Percentiles rank a stretch among this genome's conserved stretches.
Evolutionary conservation across 208 protist species (phyloP).

Genomic region (Trypanosoma avium): DNA sequence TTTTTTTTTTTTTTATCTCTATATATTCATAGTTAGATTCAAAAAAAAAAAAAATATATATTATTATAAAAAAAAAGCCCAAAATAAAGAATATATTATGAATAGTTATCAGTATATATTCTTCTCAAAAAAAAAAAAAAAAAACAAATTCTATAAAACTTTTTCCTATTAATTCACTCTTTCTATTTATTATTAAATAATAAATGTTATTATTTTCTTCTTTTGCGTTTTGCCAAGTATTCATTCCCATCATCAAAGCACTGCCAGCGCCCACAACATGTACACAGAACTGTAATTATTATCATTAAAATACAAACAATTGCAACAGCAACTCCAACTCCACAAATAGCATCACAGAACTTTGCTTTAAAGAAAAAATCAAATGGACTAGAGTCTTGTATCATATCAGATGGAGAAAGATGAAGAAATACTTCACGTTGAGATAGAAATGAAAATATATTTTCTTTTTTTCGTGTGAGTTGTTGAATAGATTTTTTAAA

Average conservation of each 20-base stretch:
- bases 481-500: not conserved
- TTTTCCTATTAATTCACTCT: not conserved
- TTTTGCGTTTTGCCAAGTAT: not conserved
- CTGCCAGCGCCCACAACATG: slow-evolving; percentile 10
- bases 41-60: too few relatives aligned
- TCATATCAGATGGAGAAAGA: not conserved
- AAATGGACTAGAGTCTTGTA: not conserved
- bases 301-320: slow-evolving; percentile 25
- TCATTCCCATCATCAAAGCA: not conserved
- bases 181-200: not conserved
- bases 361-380: not conserved
- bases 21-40: too few relatives aligned
- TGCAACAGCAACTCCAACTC: slow-evolving; percentile 8
- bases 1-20: too few relatives aligned
- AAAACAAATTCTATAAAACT: slow-evolving; percentile 1
- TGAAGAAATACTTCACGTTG: not conserved
- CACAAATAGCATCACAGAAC: slow-evolving; percentile 1
- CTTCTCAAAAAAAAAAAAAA: too few relatives aligned
- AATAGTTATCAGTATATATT: too few relatives aligned
- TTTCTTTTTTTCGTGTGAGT: not conserved
- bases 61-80: too few relatives aligned
- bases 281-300: slow-evolving; percentile 24
- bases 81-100: too few relatives aligned
- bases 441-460: not conserved
- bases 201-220: slow-evolving; percentile 1